Base-by-base conservation (phyloP, 2,329 filamentous ascomycete species). In the Exserohilum turcica region DNA sequence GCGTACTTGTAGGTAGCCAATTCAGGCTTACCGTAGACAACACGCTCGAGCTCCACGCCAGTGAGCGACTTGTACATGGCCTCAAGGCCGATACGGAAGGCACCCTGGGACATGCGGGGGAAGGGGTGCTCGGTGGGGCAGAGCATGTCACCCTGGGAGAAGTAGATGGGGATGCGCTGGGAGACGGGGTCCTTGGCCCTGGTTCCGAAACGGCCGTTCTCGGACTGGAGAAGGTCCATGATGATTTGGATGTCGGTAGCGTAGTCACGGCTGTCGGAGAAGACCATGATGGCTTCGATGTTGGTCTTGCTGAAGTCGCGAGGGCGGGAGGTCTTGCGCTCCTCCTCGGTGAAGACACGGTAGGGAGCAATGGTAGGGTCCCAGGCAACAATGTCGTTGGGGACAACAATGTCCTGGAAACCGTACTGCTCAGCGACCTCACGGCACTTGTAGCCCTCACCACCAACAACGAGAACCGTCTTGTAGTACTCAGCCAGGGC, bases 1-100 rank as follows among this genome's bases (percentile, higher is more conserved):
- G 88, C 88, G 75, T 89, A 90, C 78, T 87, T 89, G 82, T 90
- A 90, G n/a, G 87, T 90, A 5, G 87, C 87, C 54, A 85, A 66
- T 72, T 90, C 87, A 21, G 87, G 87, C 81, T 90, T 90, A 67
- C 87, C 87, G 78, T 90, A 90, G 51, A 90, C 85, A 29, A 89
- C 85, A 79, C 87, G 87, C 81, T 90, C 87, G 40, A 90, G 84
- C 58, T 90, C 87, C 13, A 81, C 81, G 52, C 86, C 87, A 0
- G 86, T 89, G 52, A 89, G 76, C 15, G 86, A 80, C 75, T 85
- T 86, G 80, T 89, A 91, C 77, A 89, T 88, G 59, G 86, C 86
- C 75, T 90, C 87, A 48, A 90, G 81, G 31, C 85, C 84, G 63
- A 90, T 88, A 64, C 87, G 85, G 85, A 90, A 90, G n/a, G 85